Conservation (phyloP, 805 yeast genomes). For the Tetrapisispora taiwanensis region DNA sequence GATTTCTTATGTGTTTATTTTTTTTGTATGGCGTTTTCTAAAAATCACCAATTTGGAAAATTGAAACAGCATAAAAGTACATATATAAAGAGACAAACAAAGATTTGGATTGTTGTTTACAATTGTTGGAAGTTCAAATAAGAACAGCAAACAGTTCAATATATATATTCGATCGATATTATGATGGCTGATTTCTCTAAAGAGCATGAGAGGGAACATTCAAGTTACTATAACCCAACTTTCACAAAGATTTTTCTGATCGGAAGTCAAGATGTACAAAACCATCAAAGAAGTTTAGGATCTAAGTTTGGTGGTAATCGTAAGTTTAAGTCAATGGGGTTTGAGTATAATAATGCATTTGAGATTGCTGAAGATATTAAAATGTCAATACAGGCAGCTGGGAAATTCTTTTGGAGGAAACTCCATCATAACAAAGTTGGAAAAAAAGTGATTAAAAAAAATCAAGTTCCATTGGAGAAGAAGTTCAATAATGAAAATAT, state of each 20-base stretch:
- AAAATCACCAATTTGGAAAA: background rate
- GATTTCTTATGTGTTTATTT: too few relatives aligned
- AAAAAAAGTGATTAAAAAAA: background rate
- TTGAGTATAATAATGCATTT: background rate
- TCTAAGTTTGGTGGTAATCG: background rate
- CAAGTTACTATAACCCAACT: background rate
- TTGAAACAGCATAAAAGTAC: background rate
- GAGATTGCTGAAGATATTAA: constrained; percentile 4
- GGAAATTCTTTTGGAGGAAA: constrained; percentile 9
- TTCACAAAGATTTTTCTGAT: background rate
- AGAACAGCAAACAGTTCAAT: too few relatives aligned
- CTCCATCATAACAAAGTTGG: background rate
- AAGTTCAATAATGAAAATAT: too few relatives aligned
- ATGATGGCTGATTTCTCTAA: background rate
- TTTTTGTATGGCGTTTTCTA: too few relatives aligned
- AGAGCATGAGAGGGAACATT: background rate
- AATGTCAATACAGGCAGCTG: constrained; percentile 7
- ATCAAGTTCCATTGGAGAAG: background rate
- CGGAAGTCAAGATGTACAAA: constrained; percentile 3
- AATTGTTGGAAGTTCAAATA: too few relatives aligned
- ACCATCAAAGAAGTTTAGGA: background rate
- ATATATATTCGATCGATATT: too few relatives aligned
- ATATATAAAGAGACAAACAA: background rate
- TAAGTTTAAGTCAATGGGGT: background rate
- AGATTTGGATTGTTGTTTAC: background rate